Percentiles rank a stretch among this genome's conserved stretches.
Conservation (phyloP, 345 rosid genomes). For the Euphorbia peplus region DNA sequence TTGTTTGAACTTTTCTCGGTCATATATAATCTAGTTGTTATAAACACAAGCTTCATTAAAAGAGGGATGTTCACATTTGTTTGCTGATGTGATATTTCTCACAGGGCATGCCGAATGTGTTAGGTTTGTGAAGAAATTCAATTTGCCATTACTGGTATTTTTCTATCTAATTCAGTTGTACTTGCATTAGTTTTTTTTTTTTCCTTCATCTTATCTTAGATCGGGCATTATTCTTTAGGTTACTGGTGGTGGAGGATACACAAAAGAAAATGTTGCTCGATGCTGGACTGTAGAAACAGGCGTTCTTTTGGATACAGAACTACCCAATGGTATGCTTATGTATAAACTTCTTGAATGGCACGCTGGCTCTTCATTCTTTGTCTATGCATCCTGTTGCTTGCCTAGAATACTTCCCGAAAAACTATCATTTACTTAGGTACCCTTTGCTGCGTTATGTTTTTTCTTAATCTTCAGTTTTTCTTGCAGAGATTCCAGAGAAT, state of each 20-base stretch:
- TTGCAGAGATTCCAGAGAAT: slow-evolving; percentile 90
- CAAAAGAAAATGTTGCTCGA: slow-evolving; percentile 96
- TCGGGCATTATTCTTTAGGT: slow-evolving; percentile 45
- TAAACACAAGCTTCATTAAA: background rate
- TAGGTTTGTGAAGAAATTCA: slow-evolving; percentile 88
- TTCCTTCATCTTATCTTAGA: background rate
- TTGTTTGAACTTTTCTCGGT: slow-evolving; percentile 6
- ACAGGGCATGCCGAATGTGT: slow-evolving; percentile 99
- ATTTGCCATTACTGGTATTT: slow-evolving; percentile 78
- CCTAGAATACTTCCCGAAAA: background rate
- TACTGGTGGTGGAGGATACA: slow-evolving; percentile 98
- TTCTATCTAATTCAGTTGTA: slow-evolving; percentile 15
- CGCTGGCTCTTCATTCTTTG: background rate
- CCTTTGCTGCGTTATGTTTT: background rate
- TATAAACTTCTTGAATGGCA: background rate
- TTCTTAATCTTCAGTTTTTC: slow-evolving; percentile 14
- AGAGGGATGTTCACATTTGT: background rate
- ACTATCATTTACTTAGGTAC: background rate
- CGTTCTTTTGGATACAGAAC: slow-evolving; percentile 82
- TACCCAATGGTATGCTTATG: slow-evolving; percentile 67
- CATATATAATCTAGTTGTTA: slow-evolving; percentile 2
- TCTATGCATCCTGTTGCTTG: background rate
- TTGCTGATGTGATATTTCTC: slow-evolving; percentile 15
- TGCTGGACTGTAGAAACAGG: slow-evolving; percentile 99
- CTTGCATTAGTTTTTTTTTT: background rate